phyloP scores from a whole-genome alignment of 352 stramenopile genomes.

The Halophytophthora polymorphica region DNA sequence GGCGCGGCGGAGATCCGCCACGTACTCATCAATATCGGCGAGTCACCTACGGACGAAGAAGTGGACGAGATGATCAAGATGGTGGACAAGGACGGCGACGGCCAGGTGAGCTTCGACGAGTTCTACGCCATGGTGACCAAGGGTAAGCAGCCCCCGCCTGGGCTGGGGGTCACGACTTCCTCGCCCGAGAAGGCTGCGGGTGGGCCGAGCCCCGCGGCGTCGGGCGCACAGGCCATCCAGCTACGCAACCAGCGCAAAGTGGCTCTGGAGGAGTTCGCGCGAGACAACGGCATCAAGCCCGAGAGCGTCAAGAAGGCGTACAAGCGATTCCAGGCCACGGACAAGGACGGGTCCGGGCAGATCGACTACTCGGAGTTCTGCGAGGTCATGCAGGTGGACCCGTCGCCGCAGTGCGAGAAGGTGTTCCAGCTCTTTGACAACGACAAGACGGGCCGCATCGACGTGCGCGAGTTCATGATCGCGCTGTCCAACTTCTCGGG shows the following conservation, averaged over 20 bases:
- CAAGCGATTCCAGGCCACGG: conserved; percentile 93
- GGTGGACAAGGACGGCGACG: conserved; percentile 94
- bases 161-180: conserved; percentile 48
- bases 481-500: conserved; percentile 93
- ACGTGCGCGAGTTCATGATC: conserved; percentile 95
- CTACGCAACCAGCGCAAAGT: conserved; percentile 91
- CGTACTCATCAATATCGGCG: conserved; percentile 95
- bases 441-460: conserved; percentile 89
- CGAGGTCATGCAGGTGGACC: conserved; percentile 93
- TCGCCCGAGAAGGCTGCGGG: conserved; percentile 30
- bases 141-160: conserved; percentile 88
- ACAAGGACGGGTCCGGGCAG: conserved; percentile 93
- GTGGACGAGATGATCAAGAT: conserved; percentile 97
- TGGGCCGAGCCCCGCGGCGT: conserved; percentile 21
- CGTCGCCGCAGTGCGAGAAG: conserved; percentile 88
- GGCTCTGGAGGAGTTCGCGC: conserved; percentile 91
- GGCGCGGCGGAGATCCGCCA: conserved; percentile 93
- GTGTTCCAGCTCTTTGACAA: conserved; percentile 95
- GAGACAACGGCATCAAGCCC: conserved; percentile 94
- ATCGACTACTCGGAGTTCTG: conserved; percentile 98
- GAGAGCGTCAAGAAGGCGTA: conserved; percentile 96
- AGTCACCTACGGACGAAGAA: conserved; percentile 94
- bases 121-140: conserved; percentile 96
- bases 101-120: conserved; percentile 93
- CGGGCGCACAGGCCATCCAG: conserved; percentile 81